Evolutionary conservation across 345 rosid species (phyloP).

Genomic region (Ceriops tagal): DNA sequence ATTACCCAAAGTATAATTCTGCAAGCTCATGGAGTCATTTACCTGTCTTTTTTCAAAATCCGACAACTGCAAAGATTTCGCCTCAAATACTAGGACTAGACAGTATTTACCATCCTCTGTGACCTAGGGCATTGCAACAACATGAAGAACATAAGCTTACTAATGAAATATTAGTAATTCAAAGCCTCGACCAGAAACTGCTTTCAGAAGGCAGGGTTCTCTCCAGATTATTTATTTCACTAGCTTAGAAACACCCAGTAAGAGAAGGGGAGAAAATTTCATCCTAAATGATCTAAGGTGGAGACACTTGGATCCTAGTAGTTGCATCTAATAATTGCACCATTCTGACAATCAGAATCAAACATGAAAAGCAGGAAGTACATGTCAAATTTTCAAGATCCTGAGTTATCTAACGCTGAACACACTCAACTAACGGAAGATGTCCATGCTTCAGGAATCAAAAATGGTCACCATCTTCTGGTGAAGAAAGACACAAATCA

Average conservation of each 20-base stretch:
- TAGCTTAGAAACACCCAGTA: not conserved
- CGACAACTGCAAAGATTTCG: conserved; percentile 65
- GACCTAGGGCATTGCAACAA: conserved; percentile 42
- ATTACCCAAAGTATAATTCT: not conserved
- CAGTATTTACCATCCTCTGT: conserved; percentile 74
- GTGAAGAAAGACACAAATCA: not conserved
- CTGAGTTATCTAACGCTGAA: not conserved
- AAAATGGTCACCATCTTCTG: not conserved
- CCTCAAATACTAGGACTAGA: conserved; percentile 70
- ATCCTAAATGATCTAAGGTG: no score
- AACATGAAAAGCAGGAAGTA: not conserved
- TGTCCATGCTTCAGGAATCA: not conserved
- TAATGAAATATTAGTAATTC: not conserved
- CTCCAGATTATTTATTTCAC: conserved; percentile 1
- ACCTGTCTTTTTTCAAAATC: conserved; percentile 92
- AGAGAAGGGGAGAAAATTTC: not conserved
- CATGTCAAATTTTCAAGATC: not conserved
- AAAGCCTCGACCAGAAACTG: not conserved
- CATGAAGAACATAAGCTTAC: not conserved
- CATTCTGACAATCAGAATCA: no score
- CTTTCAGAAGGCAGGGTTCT: not conserved
- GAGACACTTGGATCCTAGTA: no score
- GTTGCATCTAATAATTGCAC: no score
- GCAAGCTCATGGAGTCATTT: conserved; percentile 6
- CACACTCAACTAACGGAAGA: not conserved